Percentiles rank a stretch among this genome's conserved stretches.
Conservation (phyloP, 225 moss, liverwort and hornwort species). For the Takakia lepidozioides region DNA sequence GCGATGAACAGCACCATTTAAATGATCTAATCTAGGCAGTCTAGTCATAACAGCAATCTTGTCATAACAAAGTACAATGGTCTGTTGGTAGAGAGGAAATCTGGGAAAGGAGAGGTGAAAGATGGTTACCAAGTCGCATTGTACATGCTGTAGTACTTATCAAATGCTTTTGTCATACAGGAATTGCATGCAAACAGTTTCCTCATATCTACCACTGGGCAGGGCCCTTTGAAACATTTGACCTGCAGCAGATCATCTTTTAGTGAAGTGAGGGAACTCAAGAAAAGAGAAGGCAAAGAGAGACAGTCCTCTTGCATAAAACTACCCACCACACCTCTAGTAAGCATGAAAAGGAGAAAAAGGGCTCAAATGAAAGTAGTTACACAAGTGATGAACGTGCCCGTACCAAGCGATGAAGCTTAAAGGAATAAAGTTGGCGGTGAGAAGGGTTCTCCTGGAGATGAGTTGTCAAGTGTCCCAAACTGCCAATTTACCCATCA, state of each 20-base stretch:
- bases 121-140: slow-evolving; percentile 47
- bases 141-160: slow-evolving; percentile 69
- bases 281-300: no score
- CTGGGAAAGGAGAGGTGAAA: not conserved
- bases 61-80: no score
- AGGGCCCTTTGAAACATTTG: slow-evolving; percentile 67
- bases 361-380: no score
- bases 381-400: no score
- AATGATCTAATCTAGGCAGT: not conserved
- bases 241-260: slow-evolving; percentile 30
- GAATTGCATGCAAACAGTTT: slow-evolving; percentile 54
- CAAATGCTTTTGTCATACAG: slow-evolving; percentile 65
- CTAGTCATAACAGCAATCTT: no score
- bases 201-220: slow-evolving; percentile 50
- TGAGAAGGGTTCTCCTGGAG: slow-evolving; percentile 51
- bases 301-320: no score
- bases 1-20: not conserved
- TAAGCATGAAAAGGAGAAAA: no score
- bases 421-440: slow-evolving; percentile 58
- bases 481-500: slow-evolving; percentile 31
- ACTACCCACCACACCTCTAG: no score
- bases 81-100: not conserved
- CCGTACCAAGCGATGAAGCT: slow-evolving; percentile 61
- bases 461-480: slow-evolving; percentile 50
- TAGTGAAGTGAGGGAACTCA: no score